Evolutionary conservation across 495 filamentous ascomycete genomes (phyloP), one percentile per base, ranked within the genome.

Genomic region (Immersiella caudata): DNA sequence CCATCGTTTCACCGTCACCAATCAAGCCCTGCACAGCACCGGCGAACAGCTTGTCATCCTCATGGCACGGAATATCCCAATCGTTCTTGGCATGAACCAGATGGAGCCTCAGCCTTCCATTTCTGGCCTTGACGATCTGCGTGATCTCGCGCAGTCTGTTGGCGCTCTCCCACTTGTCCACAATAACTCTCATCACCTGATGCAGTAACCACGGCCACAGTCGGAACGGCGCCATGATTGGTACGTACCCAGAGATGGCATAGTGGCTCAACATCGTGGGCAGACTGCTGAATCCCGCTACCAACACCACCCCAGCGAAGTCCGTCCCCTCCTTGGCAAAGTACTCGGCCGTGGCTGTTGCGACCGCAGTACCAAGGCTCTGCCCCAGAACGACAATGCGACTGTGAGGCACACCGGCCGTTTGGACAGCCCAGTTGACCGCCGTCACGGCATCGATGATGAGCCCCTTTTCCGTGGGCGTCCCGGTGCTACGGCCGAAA

Each of bases 361-460:
- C 87, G 1, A 97, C 91, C 0, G 91, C 94, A 9, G 95, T 96
- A 27, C 95, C 95, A 2, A 99, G 87, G 67, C 89, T 93, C 65
- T 97, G 94, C 54, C 94, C 94, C n/a, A 94, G 75, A 51, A 97
- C 81, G 11, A 92, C 86, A 56, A 97, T 96, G 14, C 87, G 85
- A 18, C 85, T 81, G 0, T 94, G 78, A 0, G 91, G 83, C 24
- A 97, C 85, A 21, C 83, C 76, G 20, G 87, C 87, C 1, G 85
- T 78, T 36, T 87, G 74, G 66, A 90, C 81, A 1, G 90, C 89
- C 88, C 89, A 96, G 67, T 89, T 82, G 1, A 93, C 79, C 0
- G 90, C 80, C 0, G 93, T 78, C 5, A 90, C 78, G 26, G 90
- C 93, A 70, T 99, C 95, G 8, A 84, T 86, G 65, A 95, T 91